Evolutionary conservation across 768 basidiomycete species (phyloP), one percentile per base, ranked within the genome.

Genomic region (Phanerochaete sordida): DNA sequence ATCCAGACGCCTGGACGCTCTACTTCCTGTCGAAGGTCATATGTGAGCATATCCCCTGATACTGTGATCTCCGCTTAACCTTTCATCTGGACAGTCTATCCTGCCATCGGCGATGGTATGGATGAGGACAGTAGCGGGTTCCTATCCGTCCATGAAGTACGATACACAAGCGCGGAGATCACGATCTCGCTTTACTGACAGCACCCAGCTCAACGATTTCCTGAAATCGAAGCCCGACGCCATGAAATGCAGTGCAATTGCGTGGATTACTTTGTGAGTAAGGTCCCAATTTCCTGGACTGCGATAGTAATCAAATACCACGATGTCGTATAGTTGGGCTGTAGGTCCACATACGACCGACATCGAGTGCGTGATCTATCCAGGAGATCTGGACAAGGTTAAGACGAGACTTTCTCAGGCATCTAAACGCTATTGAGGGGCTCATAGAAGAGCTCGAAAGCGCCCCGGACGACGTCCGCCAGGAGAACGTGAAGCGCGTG

Each of bases 291-390:
- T 16, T 31, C 26, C 3, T 24, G 21, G 12, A 12, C 26, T 49
- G n/a, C 15, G 47, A n/a, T 49, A 13, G 0, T 43, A 58, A 53
- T 23, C 13, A 43, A 30, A 12, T 55, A 23, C 31, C 23, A 9
- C 44, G 8, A 7, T 13, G 28, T 11, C 27, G 33, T 46, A 13
- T 45, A 72, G 71, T 37, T 70, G 69, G 66, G 69, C 71, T 1
- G 68, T 58, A 2, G 71, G 71, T 13, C 70, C 69, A 60, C 68
- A 69, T 56, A 67, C 67, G 51, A 68, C 68, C 52, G 61, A 67
- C 19, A 51, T 70, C n/a, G 59, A 60, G 65, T 72, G 52, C 7
- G 65, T 63, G 2, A 3, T 48, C 4, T 26, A n/a, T 11, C 13
- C 28, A 30, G 23, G 50, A 4, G 8, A 35, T 39, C 26, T 35